Conservation (phyloP, 805 yeast species). For the Zygoascus bituminiphila region DNA sequence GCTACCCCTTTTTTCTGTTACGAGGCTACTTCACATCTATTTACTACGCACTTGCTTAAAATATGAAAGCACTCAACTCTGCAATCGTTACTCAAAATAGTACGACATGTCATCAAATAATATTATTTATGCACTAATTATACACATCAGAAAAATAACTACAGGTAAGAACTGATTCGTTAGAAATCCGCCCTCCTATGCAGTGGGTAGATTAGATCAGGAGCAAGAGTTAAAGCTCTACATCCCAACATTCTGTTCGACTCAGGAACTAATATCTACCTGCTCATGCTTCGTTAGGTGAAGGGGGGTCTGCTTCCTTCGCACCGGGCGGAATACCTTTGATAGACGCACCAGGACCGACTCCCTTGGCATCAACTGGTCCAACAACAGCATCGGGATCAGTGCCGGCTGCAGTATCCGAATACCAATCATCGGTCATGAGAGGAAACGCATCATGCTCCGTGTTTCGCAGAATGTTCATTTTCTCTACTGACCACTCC, state of each 20-base stretch:
- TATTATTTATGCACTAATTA: neutral
- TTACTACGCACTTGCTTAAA: too few relatives aligned
- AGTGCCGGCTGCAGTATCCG: slow-evolving; percentile 10
- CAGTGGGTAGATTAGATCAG: too few relatives aligned
- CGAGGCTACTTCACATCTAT: too few relatives aligned
- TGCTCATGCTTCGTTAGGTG: neutral
- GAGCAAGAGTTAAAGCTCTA: too few relatives aligned
- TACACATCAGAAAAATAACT: neutral
- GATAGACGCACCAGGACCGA: slow-evolving; percentile 6
- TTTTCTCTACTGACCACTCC: slow-evolving; percentile 67
- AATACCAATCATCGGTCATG: slow-evolving; percentile 17
- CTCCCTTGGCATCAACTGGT: slow-evolving; percentile 16
- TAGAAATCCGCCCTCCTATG: neutral
- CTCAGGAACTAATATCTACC: too few relatives aligned
- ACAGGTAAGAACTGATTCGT: neutral
- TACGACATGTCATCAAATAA: too few relatives aligned
- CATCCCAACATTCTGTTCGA: too few relatives aligned
- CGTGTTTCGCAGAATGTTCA: slow-evolving; percentile 65
- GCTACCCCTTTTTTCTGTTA: too few relatives aligned
- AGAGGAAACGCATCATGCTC: slow-evolving; percentile 34
- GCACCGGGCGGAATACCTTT: too few relatives aligned
- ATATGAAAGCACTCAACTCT: too few relatives aligned
- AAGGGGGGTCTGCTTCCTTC: neutral
- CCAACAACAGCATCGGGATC: slow-evolving; percentile 11
- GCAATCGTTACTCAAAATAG: too few relatives aligned